Base-by-base conservation (phyloP, 1,284 basidiomycete species). In the Abortiporus biennis region DNA sequence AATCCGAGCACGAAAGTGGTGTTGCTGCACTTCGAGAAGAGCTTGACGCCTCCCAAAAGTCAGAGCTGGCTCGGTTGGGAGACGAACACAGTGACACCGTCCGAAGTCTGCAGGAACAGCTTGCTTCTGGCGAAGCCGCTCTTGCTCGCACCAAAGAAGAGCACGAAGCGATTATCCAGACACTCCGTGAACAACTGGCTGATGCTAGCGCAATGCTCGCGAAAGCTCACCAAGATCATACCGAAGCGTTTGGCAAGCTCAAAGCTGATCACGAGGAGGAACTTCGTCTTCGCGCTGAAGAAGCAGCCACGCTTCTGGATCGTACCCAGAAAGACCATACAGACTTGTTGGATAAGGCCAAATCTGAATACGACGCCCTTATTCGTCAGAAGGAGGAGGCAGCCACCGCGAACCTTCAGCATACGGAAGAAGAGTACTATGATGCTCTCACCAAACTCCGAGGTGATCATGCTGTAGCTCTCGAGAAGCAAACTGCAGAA, bases 351-450 rank as follows among this genome's bases (percentile, higher is more conserved):
- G 57, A 63, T 23, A 76, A 73, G 54, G 54, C 72, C n/a, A 56
- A 60, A 16, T 61, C 67, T 1, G 80, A 80, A 42, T 80, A 87
- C 53, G 66, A 71, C 17, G 70, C 71, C 34, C 52, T 60, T 1
- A 56, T 81, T 46, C 80, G 78, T 57, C 66, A 70, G 54, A 78
- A 76, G 60, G 80, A 84, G 38, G 77, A 80, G 17, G 67, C 73
- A 46, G 59, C 73, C 16, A 68, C 74, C 4, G 63, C 69, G 12
- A 65, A 67, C 24, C 68, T 85, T 6, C 76, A 78, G 46, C 74
- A 70, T 37, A 85, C 81, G 2, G 83, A 88, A 54, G 85, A 85
- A 53, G 81, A 89, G 52, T 88, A 86, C 54, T 87, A 88, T 56
- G 78, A 85, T 40, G 80, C 77, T 13, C 64, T 92, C 36, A 82